Conservation (phyloP, 192 early-diverging fungal species). For the Mortierella hygrophila region DNA sequence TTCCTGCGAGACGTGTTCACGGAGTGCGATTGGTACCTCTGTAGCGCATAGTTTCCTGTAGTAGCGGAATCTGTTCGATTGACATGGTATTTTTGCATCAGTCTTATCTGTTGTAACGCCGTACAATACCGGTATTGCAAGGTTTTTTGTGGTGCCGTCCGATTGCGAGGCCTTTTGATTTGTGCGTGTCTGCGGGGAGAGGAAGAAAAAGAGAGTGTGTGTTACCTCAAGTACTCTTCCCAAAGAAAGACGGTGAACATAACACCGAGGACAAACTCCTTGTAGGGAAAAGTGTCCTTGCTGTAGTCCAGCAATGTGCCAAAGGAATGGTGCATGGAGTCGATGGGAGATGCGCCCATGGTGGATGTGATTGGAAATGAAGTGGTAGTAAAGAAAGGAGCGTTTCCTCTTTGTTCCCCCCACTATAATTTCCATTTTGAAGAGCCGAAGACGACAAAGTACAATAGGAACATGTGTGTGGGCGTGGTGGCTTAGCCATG, state of each 20-base stretch:
- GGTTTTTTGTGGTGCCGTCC: no score
- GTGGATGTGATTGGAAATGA: neutral
- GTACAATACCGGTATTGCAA: no score
- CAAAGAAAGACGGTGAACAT: constrained; percentile 79
- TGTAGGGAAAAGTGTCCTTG: constrained; percentile 71
- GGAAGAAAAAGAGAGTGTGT: neutral
- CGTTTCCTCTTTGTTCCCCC: neutral
- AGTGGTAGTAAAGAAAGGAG: neutral
- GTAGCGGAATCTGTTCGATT: constrained; percentile 73
- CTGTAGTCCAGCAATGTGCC: constrained; percentile 6
- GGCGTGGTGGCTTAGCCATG: neutral
- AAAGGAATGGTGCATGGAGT: constrained; percentile 16
- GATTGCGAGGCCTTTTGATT: no score
- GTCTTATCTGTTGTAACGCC: neutral
- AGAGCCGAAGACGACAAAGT: neutral
- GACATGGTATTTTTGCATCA: neutral
- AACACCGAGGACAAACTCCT: constrained; percentile 82
- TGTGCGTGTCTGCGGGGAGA: neutral
- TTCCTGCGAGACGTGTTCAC: constrained; percentile 74
- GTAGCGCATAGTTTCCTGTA: constrained; percentile 77
- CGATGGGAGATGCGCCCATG: constrained; percentile 28
- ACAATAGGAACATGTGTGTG: neutral
- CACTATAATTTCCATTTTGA: neutral
- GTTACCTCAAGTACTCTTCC: constrained; percentile 85
- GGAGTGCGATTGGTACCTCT: constrained; percentile 77